Evolutionary conservation across 257 asterid species (phyloP), one percentile per base, ranked within the genome.

Genomic region (Scutellaria baicalensis): DNA sequence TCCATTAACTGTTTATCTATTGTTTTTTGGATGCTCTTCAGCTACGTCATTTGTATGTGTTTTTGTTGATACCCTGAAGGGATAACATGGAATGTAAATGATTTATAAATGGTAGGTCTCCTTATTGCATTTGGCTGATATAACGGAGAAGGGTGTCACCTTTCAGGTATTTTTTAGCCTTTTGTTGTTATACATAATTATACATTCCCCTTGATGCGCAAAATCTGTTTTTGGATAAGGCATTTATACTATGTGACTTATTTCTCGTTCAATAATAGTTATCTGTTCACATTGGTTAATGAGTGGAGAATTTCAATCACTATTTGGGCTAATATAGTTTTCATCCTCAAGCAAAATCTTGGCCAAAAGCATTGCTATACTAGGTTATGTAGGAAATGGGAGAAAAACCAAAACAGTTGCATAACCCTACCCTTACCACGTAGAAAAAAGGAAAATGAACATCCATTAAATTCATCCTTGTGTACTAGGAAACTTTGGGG

Each of bases 81-180:
- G 52, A 47, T 56, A 54, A 16, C 58, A 16, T 60, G 42, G 38
- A 47, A 16, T 50, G 52, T 7, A 44, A 72, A 48, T 75, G 74
- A 64, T 64, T 50, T 71, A 67, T 74, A 65, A 57, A 64, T 78
- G 79, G 67, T 72, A 93, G 99, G 99, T 94, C 52, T 94, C 99
- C 51, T 78, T 94, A 75, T 80, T 94, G 90, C 96, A 94, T 77
- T 81, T 94, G 90, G 99, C 99, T 27, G 99, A 94, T 79, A 94
- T 94, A 73, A 91, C 99, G 0, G 99, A 94, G 73, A 49, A 89
- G 54, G 99, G 99, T 44, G 99, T 93, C 48, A 93, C 97, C 31
- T 93, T 93, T 81, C 99, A 93, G 98, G 98, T 93, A 80, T 59
- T 60, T 75, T 55, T 72, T 72, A 63, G 61, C 42, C 16, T n/a